Evolutionary conservation across 2,329 filamentous ascomycete genomes (phyloP), one percentile per base, ranked within the genome.

Genomic region (Penicillium sp.): DNA sequence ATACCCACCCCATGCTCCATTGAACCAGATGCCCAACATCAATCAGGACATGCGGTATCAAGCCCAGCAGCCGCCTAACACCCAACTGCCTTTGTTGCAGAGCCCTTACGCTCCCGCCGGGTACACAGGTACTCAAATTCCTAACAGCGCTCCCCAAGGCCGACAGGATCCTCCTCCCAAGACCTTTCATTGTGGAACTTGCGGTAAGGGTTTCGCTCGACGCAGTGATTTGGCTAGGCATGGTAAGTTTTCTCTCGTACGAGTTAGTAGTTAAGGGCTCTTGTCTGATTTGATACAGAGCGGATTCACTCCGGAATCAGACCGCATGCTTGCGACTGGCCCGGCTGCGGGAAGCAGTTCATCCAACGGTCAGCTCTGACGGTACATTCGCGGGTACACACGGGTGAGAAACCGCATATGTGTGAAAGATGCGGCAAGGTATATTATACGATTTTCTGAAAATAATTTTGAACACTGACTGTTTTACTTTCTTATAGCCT

Each of bases 371-470:
- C 93, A 30, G 95, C 95, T 23, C 81, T 99, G 76, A 99, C 95
- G 0, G 95, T 99, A 7, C 95, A 98, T 78, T 90, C 91, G 73
- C 91, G 95, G 70, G 93, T 97, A 21, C 95, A 99, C 78, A 98
- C 95, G 2, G 95, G 95, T 67, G 95, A 98, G 81, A 99, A 99
- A 80, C 95, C 95, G 55, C 95, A 99, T 73, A 94, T 95, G 88
- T 99, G 95, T 75, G 95, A 97, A 79, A 88, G 91, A 66, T 98
- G 95, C 77, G 92, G 92, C 76, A 98, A 98, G 89, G 93, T 97
- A 83, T 72, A 67, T 48, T 23, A 47, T 13, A 11, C 3, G 17
- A 5, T 8, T 23, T 6, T n/a, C 13, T 31, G 6, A 30, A 17
- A 17, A 38, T 23, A 15, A 45, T 17, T 41, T 17, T 21, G n/a